Conservation (phyloP, 2,329 filamentous ascomycete genomes). For the Colletotrichum incanum region DNA sequence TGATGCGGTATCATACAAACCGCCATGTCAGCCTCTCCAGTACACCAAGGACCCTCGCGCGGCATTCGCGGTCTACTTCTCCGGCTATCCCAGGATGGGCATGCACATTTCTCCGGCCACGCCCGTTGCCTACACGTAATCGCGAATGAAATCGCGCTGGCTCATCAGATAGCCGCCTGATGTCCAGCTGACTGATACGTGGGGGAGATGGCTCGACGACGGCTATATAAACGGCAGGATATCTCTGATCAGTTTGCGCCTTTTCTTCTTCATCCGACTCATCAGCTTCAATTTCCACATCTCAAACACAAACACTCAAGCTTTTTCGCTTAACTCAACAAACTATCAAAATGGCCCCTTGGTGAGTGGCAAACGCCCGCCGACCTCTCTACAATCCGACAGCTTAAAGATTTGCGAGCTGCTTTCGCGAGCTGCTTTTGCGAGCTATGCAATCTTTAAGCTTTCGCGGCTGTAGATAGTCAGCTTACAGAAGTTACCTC, state of each 20-base stretch:
- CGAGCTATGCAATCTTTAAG: background rate
- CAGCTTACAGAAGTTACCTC: background rate
- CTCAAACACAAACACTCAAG: conserved; percentile 22
- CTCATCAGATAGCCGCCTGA: conserved; percentile 34
- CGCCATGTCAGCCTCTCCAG: conserved; percentile 29
- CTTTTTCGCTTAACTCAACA: conserved; percentile 29
- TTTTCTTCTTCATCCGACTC: conserved; percentile 30
- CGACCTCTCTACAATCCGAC: background rate
- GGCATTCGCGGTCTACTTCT: conserved; percentile 32
- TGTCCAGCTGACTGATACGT: conserved; percentile 33
- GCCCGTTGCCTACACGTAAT: conserved; percentile 29
- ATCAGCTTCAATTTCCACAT: conserved; percentile 23
- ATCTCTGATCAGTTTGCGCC: background rate
- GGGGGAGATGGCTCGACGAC: conserved; percentile 9
- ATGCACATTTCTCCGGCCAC: conserved; percentile 8
- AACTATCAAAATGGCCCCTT: conserved; percentile 43
- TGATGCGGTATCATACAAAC: conserved; percentile 37
- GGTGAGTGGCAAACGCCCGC: conserved; percentile 21
- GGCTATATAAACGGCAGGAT: conserved; percentile 36
- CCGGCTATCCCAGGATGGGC: conserved; percentile 11
- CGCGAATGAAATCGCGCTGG: conserved; percentile 31
- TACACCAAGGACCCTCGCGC: conserved; percentile 5
- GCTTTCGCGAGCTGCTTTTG: background rate
- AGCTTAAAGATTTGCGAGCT: background rate
- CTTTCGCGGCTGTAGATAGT: background rate